Percentiles rank a stretch among this genome's conserved stretches.
Conservation (phyloP, 2,329 filamentous ascomycete genomes). For the Pseudonectria buxi region DNA sequence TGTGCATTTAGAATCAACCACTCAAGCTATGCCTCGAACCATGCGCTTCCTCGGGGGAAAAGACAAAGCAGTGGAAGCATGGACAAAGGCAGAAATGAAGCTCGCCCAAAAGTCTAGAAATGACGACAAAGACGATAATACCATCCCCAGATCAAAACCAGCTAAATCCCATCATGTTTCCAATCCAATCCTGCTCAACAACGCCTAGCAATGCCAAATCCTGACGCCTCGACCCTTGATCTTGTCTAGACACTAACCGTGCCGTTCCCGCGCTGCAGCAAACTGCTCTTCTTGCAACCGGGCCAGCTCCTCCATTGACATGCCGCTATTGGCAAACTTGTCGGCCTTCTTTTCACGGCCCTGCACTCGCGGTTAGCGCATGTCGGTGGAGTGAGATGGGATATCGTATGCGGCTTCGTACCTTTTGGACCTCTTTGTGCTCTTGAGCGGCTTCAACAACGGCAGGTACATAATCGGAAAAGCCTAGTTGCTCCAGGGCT, state of each 20-base stretch:
- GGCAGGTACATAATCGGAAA: slow-evolving; percentile 83
- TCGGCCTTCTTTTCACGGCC: slow-evolving; percentile 94
- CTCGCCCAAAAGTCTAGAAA: slow-evolving; percentile 4
- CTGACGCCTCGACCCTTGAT: slow-evolving; percentile 14
- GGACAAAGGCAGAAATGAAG: too few relatives aligned
- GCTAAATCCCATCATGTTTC: slow-evolving; percentile 10
- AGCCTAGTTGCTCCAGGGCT: slow-evolving; percentile 85
- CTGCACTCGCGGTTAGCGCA: slow-evolving; percentile 48
- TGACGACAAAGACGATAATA: slow-evolving; percentile 11
- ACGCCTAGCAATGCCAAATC: slow-evolving; percentile 31
- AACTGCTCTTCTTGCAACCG: slow-evolving; percentile 89
- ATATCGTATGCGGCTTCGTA: slow-evolving; percentile 33
- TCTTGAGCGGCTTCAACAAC: slow-evolving; percentile 81
- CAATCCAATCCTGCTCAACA: slow-evolving; percentile 14
- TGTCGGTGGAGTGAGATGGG: too few relatives aligned
- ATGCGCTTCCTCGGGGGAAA: too few relatives aligned
- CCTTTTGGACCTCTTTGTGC: slow-evolving; percentile 90
- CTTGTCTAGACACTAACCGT: slow-evolving; percentile 17
- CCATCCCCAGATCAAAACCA: slow-evolving; percentile 8
- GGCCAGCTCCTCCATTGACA: slow-evolving; percentile 85
- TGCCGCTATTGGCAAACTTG: slow-evolving; percentile 90
- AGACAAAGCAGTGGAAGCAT: too few relatives aligned
- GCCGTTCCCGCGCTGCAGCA: slow-evolving; percentile 54
- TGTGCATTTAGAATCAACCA: too few relatives aligned
- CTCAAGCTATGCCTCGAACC: too few relatives aligned